Evolutionary conservation across 2,329 filamentous ascomycete genomes (phyloP), one percentile per base, ranked within the genome.

Genomic region (Thelonectria blattea): DNA sequence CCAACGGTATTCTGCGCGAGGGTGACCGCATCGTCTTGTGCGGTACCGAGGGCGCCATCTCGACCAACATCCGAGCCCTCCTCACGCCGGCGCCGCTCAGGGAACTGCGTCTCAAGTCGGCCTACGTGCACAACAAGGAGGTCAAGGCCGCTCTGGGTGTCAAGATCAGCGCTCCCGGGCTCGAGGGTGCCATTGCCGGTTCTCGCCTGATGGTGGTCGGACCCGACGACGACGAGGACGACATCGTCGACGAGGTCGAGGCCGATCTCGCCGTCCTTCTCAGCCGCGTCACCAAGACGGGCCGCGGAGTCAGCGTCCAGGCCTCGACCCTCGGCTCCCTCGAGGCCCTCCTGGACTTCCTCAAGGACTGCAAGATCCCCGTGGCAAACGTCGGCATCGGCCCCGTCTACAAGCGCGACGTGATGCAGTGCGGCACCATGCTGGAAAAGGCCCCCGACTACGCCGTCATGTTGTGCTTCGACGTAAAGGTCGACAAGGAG

Each of bases 381-480:
- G 95, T 99, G 20, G 91, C 93, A 70, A 97, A 97, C 76, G 96
- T 99, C 65, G 94, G 92, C 61, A 98, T 99, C 72, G 95, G 95
- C 49, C 95, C 95, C 2, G 94, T 99, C 41, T 98, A 91, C 86
- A 97, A 97, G 83, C 92, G 95, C 72, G 95, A 99, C 78, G 91
- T 99, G 56, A 95, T 98, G 86, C 93, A 89, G 88, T 85, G 92
- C 81, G 93, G 92, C 73, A 91, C 92, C 68, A 99, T 99, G 95
- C 77, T 98, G 72, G 95, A 99, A 79, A 98, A 97, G 81, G 86
- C 89, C 15, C 92, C 92, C 67, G 93, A 99, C 74, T 96, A 89
- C 70, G 95, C 95, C n/a, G 92, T 98, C 75, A 99, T 99, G 95
- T 88, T 99, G 52, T 98, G 95, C 77, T 99, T 99, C 84, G 96